phyloP scores from a whole-genome alignment of 2,329 filamentous ascomycete genomes.

The Colletotrichum liaoningense region DNA sequence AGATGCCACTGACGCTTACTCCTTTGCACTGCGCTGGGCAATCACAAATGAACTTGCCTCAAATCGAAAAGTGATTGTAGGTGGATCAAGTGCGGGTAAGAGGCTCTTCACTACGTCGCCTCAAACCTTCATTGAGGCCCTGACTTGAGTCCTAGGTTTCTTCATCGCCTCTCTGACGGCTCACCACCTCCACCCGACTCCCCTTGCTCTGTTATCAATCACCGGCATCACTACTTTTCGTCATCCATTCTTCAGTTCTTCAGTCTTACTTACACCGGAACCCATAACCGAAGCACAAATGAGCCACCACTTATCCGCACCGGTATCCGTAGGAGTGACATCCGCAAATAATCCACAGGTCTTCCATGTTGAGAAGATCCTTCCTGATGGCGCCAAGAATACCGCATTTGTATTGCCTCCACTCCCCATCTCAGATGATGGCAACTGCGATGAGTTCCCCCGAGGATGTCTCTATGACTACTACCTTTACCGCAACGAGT shows the following conservation, averaged over 20 bases:
- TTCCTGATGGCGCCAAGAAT: constrained; percentile 42
- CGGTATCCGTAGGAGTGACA: constrained; percentile 40
- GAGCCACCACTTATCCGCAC: constrained; percentile 38
- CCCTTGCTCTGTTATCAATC: constrained; percentile 48
- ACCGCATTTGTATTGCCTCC: background rate
- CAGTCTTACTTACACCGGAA: constrained; percentile 42
- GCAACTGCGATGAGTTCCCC: background rate
- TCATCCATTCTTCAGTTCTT: constrained; percentile 50
- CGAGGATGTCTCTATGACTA: constrained; percentile 47
- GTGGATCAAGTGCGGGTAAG: constrained; percentile 48
- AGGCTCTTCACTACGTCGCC: background rate
- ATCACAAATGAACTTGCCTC: background rate
- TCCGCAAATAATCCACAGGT: constrained; percentile 28
- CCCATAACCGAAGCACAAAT: constrained; percentile 42
- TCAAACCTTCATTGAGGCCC: background rate
- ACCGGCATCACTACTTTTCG: constrained; percentile 49
- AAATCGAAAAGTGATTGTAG: constrained; percentile 44
- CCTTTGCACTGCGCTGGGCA: constrained; percentile 43
- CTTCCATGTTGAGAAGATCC: constrained; percentile 44
- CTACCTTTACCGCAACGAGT: constrained; percentile 46
- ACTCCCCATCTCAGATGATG: constrained; percentile 3
- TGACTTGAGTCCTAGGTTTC: constrained; percentile 40
- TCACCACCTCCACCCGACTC: constrained; percentile 43
- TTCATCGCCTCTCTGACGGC: constrained; percentile 45
- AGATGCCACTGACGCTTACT: constrained; percentile 46